Percentiles rank a stretch among this genome's conserved stretches.
phyloP scores from a whole-genome alignment of 352 stramenopile species.

The Pythium coloratum region DNA sequence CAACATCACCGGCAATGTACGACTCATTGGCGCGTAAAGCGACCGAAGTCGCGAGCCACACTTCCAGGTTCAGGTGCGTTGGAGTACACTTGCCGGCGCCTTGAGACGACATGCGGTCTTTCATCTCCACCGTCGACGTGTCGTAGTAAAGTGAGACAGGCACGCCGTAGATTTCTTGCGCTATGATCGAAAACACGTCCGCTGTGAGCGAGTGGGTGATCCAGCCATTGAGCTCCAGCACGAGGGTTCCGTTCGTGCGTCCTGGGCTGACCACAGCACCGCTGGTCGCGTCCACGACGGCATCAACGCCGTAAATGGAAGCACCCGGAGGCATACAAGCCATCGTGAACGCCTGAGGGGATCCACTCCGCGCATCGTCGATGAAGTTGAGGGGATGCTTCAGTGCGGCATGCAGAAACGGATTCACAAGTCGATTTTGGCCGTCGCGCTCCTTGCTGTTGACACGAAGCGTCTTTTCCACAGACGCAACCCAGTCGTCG shows the following conservation, averaged over 20 bases:
- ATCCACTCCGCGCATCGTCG: background rate
- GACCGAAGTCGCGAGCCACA: slow-evolving; percentile 23
- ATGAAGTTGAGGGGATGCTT: background rate
- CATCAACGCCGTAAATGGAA: background rate
- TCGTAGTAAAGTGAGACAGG: slow-evolving; percentile 26
- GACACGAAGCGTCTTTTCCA: background rate
- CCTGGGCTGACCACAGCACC: background rate
- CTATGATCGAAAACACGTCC: slow-evolving; percentile 45
- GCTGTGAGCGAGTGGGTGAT: slow-evolving; percentile 38
- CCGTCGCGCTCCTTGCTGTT: background rate
- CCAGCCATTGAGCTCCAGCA: slow-evolving; percentile 41
- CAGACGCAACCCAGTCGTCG: background rate
- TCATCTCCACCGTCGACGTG: slow-evolving; percentile 8
- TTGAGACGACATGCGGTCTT: slow-evolving; percentile 35
- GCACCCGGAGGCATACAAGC: background rate
- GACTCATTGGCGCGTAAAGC: slow-evolving; percentile 41
- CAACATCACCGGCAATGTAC: slow-evolving; percentile 34
- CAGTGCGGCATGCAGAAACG: background rate
- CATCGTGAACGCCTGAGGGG: background rate
- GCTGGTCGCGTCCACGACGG: background rate
- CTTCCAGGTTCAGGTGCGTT: slow-evolving; percentile 53
- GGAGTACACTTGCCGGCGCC: slow-evolving; percentile 40
- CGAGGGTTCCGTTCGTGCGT: slow-evolving; percentile 4
- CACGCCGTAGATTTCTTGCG: slow-evolving; percentile 41
- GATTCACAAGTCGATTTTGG: background rate